A percentile compares a stretch with the other conserved stretches of the same genome.
Evolutionary conservation across 2,329 filamentous ascomycete genomes (phyloP).

Genomic region (Fusarium sp.): DNA sequence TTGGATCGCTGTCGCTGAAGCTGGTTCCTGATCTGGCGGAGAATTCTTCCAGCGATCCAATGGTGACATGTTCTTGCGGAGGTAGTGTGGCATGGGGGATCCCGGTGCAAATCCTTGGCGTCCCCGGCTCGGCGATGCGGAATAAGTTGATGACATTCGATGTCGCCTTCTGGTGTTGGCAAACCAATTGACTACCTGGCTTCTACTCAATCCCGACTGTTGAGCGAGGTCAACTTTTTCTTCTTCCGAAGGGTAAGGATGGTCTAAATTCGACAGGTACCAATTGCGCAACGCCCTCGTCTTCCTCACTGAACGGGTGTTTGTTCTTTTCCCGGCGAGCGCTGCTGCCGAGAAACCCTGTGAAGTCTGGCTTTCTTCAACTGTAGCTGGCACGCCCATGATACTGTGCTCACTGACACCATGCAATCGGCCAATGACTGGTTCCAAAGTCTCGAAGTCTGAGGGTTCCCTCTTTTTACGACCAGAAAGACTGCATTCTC

Average conservation of each 20-base stretch:
- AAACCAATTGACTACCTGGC: constrained; percentile 62
- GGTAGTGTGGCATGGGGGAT: constrained; percentile 56
- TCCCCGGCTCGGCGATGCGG: constrained; percentile 44
- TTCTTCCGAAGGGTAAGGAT: constrained; percentile 61
- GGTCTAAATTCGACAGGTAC: constrained; percentile 58
- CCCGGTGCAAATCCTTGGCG: constrained; percentile 50
- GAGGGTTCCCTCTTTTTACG: constrained; percentile 57
- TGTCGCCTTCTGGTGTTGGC: constrained; percentile 62
- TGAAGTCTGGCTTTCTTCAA: constrained; percentile 19
- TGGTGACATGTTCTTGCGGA: constrained; percentile 53
- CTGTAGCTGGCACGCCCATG: constrained; percentile 11
- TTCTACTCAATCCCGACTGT: constrained; percentile 58
- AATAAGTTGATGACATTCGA: constrained; percentile 47
- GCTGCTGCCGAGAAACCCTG: constrained; percentile 18
- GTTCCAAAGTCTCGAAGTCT: constrained; percentile 58
- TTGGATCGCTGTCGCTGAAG: constrained; percentile 53
- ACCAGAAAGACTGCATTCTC: constrained; percentile 61
- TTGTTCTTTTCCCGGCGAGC: constrained; percentile 47
- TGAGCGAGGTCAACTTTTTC: constrained; percentile 55
- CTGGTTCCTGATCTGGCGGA: constrained; percentile 59
- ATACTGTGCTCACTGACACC: constrained; percentile 56
- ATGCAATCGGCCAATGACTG: constrained; percentile 61
- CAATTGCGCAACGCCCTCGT: constrained; percentile 59
- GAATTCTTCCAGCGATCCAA: constrained; percentile 57
- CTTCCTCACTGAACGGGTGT: constrained; percentile 57